Evolutionary conservation across 306 rosid species (phyloP).

Genomic region (Carpinus fangiana): DNA sequence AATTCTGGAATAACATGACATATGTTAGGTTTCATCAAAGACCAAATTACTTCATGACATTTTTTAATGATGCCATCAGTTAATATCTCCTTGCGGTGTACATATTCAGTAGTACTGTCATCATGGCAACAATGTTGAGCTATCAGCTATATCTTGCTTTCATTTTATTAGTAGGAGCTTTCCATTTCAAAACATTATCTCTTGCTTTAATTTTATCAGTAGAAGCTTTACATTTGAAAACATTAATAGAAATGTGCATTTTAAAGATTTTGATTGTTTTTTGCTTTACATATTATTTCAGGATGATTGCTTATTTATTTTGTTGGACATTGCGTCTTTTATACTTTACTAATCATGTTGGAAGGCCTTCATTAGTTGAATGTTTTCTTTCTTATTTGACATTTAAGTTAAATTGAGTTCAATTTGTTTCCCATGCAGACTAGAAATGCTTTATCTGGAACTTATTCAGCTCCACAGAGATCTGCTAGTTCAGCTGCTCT

Average conservation of each 20-base stretch:
- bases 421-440: conserved; percentile 57
- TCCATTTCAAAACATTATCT: not conserved
- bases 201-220: not conserved
- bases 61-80: not conserved
- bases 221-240: not conserved
- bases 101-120: not conserved
- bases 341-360: not conserved
- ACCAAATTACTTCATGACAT: not conserved
- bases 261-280: not conserved
- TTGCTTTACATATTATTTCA: not conserved
- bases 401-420: not conserved
- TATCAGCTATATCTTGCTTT: not conserved
- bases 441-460: conserved; percentile 98
- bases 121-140: not conserved
- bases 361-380: not conserved
- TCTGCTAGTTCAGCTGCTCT: conserved; percentile 99
- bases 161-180: not conserved
- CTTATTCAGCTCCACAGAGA: conserved; percentile 97
- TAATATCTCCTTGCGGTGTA: not conserved
- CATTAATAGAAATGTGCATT: not conserved
- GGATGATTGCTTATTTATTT: not conserved
- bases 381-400: conserved; percentile 1
- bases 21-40: not conserved
- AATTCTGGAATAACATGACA: not conserved
- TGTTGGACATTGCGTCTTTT: not conserved